Conservation (phyloP, 441 rosid species). For the Adansonia madagascariensis region DNA sequence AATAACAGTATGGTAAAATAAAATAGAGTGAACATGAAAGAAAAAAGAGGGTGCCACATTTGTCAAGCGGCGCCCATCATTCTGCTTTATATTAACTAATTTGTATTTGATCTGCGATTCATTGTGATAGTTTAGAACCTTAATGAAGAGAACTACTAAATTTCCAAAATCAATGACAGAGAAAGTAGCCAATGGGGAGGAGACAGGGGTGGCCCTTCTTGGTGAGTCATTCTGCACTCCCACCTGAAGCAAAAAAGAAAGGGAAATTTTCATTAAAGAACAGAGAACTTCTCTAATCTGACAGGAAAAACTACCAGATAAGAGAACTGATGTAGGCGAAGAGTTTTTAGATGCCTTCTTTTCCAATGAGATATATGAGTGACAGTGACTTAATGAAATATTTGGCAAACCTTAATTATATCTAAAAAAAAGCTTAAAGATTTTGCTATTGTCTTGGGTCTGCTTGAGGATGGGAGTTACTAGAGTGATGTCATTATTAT, state of each 20-base stretch:
- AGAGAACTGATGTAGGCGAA: background rate
- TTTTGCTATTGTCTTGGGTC: background rate
- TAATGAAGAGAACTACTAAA: background rate
- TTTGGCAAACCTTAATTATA: background rate
- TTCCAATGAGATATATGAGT: background rate
- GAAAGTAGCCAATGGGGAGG: background rate
- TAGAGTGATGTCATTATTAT: background rate
- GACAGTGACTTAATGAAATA: background rate
- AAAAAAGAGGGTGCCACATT: background rate
- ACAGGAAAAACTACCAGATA: background rate
- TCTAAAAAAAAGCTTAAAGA: background rate
- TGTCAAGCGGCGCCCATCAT: background rate
- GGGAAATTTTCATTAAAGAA: background rate
- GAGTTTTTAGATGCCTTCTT: background rate
- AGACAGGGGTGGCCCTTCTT: background rate
- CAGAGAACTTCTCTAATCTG: background rate
- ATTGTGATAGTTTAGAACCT: background rate
- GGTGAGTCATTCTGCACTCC: background rate
- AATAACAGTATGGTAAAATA: background rate
- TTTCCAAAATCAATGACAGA: background rate
- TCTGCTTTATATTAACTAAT: background rate
- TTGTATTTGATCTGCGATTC: background rate
- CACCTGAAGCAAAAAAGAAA: background rate
- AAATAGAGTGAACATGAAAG: background rate
- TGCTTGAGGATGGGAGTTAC: constrained; percentile 6